Conservation (phyloP, 371 early-diverging fungal genomes). For the Basidiobolus meristosporus region DNA sequence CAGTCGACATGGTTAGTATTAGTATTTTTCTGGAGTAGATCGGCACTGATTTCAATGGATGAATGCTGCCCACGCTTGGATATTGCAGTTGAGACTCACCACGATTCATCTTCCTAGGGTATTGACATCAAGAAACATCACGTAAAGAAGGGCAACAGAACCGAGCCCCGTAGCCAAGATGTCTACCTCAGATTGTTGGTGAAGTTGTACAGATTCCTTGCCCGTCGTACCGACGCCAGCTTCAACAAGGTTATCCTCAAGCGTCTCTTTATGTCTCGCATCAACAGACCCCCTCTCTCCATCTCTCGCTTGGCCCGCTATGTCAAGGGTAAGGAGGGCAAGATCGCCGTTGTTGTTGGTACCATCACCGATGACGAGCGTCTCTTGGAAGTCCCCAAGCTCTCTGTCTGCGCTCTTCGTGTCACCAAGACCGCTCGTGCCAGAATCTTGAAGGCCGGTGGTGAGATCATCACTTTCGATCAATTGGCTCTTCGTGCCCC, state of each 20-base stretch:
- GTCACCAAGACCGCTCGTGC: conserved; percentile 91
- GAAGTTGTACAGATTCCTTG: conserved; percentile 96
- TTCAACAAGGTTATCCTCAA: conserved; percentile 98
- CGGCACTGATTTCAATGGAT: too few relatives aligned
- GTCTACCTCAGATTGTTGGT: too few relatives aligned
- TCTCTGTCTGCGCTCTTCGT: conserved; percentile 86
- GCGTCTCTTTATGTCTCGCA: too few relatives aligned
- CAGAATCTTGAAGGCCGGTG: conserved; percentile 93
- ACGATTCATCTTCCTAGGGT: conserved; percentile 39
- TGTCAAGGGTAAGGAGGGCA: too few relatives aligned
- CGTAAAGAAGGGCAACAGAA: conserved; percentile 75
- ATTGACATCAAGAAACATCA: conserved; percentile 92
- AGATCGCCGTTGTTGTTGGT: conserved; percentile 85
- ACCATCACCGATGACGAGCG: conserved; percentile 94
- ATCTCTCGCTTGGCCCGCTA: too few relatives aligned
- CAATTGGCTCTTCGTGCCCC: conserved; percentile 93
- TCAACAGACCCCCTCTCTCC: too few relatives aligned
- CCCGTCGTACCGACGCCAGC: conserved; percentile 90
- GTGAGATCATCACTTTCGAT: conserved; percentile 94
- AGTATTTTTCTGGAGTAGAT: too few relatives aligned
- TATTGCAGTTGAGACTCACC: too few relatives aligned
- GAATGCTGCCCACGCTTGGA: too few relatives aligned
- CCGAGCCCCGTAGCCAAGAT: conserved; percentile 79
- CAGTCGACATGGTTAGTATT: too few relatives aligned
- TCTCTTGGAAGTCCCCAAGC: conserved; percentile 82